Conservation (phyloP, 495 filamentous ascomycete genomes). For the Penicillium angulare region DNA sequence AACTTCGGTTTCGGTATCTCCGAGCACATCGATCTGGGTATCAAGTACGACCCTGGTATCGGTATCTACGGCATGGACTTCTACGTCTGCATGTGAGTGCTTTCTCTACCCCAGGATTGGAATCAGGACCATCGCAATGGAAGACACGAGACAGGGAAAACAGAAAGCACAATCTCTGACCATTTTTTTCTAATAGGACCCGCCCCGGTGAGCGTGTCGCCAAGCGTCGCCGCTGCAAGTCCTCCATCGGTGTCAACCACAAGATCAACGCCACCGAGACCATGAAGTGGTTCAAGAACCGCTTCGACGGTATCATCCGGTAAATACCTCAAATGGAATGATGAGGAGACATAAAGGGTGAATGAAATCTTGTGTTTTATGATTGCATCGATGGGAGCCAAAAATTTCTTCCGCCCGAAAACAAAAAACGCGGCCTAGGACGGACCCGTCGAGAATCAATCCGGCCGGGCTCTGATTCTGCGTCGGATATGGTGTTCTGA, state of each 20-base stretch:
- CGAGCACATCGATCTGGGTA: conserved; percentile 99
- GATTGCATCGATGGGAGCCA: conserved; percentile 41
- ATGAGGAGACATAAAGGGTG: conserved; percentile 24
- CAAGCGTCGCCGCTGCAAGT: conserved; percentile 86
- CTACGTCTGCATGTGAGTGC: conserved; percentile 95
- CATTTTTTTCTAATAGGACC: conserved; percentile 52
- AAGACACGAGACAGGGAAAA: not conserved
- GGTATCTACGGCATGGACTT: conserved; percentile 99
- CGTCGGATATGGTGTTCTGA: conserved; percentile 32
- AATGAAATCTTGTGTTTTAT: conserved; percentile 36
- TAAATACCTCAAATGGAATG: conserved; percentile 48
- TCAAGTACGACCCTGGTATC: conserved; percentile 99
- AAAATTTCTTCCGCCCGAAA: conserved; percentile 27
- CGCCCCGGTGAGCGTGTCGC: conserved; percentile 97
- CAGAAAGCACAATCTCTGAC: conserved; percentile 23
- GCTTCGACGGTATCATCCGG: conserved; percentile 97
- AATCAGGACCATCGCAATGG: too few relatives aligned
- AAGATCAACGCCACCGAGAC: conserved; percentile 91
- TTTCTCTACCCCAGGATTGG: not conserved
- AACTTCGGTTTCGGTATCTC: conserved; percentile 99
- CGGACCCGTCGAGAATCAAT: conserved; percentile 11
- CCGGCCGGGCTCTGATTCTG: conserved; percentile 27
- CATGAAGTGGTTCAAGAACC: conserved; percentile 99
- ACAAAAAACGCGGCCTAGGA: conserved; percentile 26
- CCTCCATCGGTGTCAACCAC: conserved; percentile 82